Evolutionary conservation across 2,329 filamentous ascomycete genomes (phyloP).

Genomic region (Penicillium concentricum): DNA sequence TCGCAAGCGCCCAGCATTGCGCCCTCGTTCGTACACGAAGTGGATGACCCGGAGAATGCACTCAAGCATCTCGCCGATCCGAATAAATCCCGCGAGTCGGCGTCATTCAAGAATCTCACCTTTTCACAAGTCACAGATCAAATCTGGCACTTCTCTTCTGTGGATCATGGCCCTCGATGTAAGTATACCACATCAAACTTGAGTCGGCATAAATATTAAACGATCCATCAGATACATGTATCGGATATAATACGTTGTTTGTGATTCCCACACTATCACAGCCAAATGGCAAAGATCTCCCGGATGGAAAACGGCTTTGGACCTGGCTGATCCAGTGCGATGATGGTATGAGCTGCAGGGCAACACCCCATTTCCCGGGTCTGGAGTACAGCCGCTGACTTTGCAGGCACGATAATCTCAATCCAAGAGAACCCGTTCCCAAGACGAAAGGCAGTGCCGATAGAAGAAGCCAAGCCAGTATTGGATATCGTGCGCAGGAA

Average conservation of each 20-base stretch:
- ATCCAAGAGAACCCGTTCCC: conserved; percentile 62
- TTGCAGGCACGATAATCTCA: conserved; percentile 64
- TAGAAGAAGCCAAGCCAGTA: conserved; percentile 29
- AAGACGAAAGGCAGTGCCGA: conserved; percentile 41
- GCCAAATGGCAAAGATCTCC: conserved; percentile 35
- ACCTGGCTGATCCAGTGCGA: conserved; percentile 69
- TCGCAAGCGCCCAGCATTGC: conserved; percentile 8
- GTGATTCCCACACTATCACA: conserved; percentile 49
- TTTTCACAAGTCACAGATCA: conserved; percentile 63
- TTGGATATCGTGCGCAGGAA: conserved; percentile 53
- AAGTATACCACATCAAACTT: conserved; percentile 25
- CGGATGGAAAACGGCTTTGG: conserved; percentile 60
- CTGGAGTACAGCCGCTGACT: conserved; percentile 4
- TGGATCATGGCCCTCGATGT: conserved; percentile 68
- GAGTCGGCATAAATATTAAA: conserved; percentile 15
- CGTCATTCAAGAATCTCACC: conserved; percentile 40
- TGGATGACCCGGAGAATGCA: conserved; percentile 35
- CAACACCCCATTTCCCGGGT: not conserved
- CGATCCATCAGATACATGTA: conserved; percentile 57
- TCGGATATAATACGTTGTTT: conserved; percentile 65
- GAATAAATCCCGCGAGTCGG: conserved; percentile 21
- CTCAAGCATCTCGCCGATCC: conserved; percentile 24
- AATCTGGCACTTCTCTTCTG: conserved; percentile 73
- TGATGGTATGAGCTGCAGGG: conserved; percentile 51
- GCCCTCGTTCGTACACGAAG: conserved; percentile 12